Conservation (phyloP, 73 alveolate genomes). For the Uronychia binucleata region DNA sequence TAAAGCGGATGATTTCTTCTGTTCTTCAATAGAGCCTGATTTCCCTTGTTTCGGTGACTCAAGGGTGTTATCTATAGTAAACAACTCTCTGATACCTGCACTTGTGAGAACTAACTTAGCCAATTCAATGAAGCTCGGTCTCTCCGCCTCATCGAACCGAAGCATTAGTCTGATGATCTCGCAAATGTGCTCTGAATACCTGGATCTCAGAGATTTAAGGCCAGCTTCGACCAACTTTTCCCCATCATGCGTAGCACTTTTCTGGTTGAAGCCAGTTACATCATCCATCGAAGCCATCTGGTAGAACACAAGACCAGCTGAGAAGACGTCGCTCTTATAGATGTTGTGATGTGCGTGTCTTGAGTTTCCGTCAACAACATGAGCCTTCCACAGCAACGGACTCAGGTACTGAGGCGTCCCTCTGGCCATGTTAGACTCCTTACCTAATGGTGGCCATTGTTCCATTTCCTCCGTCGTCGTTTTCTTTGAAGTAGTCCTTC, state of each 20-base stretch:
- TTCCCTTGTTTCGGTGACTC: not conserved
- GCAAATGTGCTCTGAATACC: constrained; percentile 68
- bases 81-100: constrained; percentile 51
- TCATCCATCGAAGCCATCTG: constrained; percentile 94
- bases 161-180: constrained; percentile 89
- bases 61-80: constrained; percentile 36
- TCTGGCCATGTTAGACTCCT: constrained; percentile 37
- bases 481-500: constrained; percentile 86
- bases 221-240: constrained; percentile 85
- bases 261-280: constrained; percentile 97
- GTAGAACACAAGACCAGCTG: constrained; percentile 90
- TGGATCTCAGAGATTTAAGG: constrained; percentile 61
- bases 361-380: constrained; percentile 90
- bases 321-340: constrained; percentile 95
- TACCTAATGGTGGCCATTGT: constrained; percentile 93
- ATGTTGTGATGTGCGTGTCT: constrained; percentile 95
- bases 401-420: constrained; percentile 97
- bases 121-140: constrained; percentile 94
- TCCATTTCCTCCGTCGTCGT: constrained; percentile 91
- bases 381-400: constrained; percentile 97
- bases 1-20: not conserved
- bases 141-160: constrained; percentile 87
- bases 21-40: not conserved
- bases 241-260: constrained; percentile 84
- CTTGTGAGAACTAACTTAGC: constrained; percentile 66